A percentile compares a stretch with the other conserved stretches of the same genome.
Conservation (phyloP, 257 asterid species). For the Catharanthus roseus region DNA sequence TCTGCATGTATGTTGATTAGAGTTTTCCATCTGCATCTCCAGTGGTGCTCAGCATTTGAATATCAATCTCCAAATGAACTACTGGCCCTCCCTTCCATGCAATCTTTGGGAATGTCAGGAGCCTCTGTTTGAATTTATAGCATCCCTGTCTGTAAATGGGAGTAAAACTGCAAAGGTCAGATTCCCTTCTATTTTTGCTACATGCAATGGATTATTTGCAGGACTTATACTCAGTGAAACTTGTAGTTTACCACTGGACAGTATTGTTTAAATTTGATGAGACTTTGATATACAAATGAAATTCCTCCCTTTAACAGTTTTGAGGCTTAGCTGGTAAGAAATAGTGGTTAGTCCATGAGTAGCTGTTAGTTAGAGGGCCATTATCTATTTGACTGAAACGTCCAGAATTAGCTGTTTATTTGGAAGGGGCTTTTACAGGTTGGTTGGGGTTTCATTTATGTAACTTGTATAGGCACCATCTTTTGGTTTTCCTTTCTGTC, state of each 20-base stretch:
- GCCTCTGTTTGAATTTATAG: slow-evolving; percentile 61
- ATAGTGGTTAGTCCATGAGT: not conserved
- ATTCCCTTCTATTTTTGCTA: slow-evolving; percentile 8
- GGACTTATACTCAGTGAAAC: not conserved
- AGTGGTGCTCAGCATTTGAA: slow-evolving; percentile 83
- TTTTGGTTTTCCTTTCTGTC: not conserved
- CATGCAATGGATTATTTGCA: not conserved
- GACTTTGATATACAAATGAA: not conserved
- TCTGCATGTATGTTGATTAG: slow-evolving; percentile 2
- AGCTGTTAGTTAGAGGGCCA: not conserved
- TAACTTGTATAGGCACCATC: not conserved
- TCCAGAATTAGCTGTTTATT: not conserved
- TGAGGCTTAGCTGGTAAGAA: not conserved
- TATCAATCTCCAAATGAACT: slow-evolving; percentile 85
- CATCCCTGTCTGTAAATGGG: slow-evolving; percentile 58
- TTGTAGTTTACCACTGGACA: not conserved
- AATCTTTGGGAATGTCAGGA: slow-evolving; percentile 73
- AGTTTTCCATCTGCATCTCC: slow-evolving; percentile 10
- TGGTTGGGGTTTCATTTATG: not conserved
- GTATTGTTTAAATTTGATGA: not conserved
- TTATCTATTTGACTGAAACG: not conserved
- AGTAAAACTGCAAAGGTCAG: slow-evolving; percentile 62
- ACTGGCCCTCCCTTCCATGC: slow-evolving; percentile 77
- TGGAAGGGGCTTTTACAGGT: no score
- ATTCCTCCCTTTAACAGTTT: no score